Conservation (phyloP, 768 basidiomycete genomes). For the Amanita jacksonii region DNA sequence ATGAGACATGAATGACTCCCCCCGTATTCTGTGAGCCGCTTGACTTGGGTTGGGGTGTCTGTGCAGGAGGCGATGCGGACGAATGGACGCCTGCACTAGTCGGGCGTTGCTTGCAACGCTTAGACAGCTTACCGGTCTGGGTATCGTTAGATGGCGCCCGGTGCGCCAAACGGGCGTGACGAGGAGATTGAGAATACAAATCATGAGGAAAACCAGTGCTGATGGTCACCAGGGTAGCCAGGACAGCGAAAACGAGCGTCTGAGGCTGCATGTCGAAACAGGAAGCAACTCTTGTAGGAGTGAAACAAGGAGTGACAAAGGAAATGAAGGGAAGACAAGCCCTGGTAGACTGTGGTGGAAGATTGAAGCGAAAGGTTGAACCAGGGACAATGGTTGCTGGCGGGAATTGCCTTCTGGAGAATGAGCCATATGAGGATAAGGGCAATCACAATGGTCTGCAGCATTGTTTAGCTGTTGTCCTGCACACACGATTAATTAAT, state of each 20-base stretch:
- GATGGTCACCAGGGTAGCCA: conserved; percentile 25
- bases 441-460: too few relatives aligned
- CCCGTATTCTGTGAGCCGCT: not conserved
- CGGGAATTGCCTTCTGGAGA: too few relatives aligned
- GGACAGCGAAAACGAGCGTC: conserved; percentile 25
- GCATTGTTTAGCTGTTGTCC: too few relatives aligned
- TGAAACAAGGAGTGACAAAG: not conserved
- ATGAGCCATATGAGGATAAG: too few relatives aligned
- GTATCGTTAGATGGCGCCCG: conserved; percentile 14
- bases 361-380: too few relatives aligned
- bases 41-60: too few relatives aligned
- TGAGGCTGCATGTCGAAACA: conserved; percentile 33
- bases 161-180: conserved; percentile 27
- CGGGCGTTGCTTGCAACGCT: conserved; percentile 15
- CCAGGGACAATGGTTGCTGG: too few relatives aligned
- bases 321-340: conserved; percentile 1
- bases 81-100: too few relatives aligned
- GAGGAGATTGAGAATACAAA: conserved; percentile 18
- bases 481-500: too few relatives aligned
- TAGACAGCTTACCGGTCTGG: conserved; percentile 7
- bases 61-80: too few relatives aligned
- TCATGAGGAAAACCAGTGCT: conserved; percentile 25
- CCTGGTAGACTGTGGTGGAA: too few relatives aligned
- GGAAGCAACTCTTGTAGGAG: conserved; percentile 14
- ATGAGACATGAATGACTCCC: conserved; percentile 24